These are phyloP conservation scores for Lasiosphaeria miniovina DNA, from an alignment of 495 filamentous ascomycete species.

Conservation along the genomic window DNA sequence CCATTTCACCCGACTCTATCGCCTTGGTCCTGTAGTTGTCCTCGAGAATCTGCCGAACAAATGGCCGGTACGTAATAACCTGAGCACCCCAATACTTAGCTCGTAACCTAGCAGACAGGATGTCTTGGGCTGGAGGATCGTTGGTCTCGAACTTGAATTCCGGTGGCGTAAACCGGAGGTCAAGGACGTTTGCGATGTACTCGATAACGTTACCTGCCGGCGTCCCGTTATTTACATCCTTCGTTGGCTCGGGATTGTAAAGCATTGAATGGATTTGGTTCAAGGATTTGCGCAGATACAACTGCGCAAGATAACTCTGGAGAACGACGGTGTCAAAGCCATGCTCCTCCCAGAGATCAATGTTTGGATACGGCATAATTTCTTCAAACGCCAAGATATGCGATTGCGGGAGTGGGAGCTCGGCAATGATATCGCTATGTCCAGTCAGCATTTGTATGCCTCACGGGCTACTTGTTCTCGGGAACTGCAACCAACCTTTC, in stretches of 20 bases:
- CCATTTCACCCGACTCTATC: conserved; percentile 22
- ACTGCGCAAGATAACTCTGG: conserved; percentile 80
- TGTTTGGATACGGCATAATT: conserved; percentile 62
- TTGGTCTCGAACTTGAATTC: conserved; percentile 61
- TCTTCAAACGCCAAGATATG: conserved; percentile 70
- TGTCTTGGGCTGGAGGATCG: conserved; percentile 67
- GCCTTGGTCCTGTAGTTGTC: conserved; percentile 34
- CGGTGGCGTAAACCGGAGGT: conserved; percentile 38
- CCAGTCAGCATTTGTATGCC: too few species aligned
- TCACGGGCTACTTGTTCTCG: background rate
- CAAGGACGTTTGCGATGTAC: conserved; percentile 47
- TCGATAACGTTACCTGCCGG: conserved; percentile 41
- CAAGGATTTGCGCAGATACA: conserved; percentile 78
- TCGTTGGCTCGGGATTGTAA: conserved; percentile 57
- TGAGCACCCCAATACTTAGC: conserved; percentile 93
- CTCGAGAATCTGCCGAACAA: conserved; percentile 65
- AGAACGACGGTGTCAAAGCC: conserved; percentile 56
- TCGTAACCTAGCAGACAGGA: conserved; percentile 79
- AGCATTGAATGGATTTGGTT: conserved; percentile 80
- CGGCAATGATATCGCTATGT: conserved; percentile 82
- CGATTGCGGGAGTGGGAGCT: conserved; percentile 78
- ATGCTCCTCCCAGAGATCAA: conserved; percentile 36
- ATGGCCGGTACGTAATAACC: conserved; percentile 84
- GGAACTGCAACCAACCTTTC: conserved; percentile 62
- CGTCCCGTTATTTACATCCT: conserved; percentile 8